phyloP scores from a whole-genome alignment of 2,329 filamentous ascomycete genomes.

The Cladobotryum mycophilum region DNA sequence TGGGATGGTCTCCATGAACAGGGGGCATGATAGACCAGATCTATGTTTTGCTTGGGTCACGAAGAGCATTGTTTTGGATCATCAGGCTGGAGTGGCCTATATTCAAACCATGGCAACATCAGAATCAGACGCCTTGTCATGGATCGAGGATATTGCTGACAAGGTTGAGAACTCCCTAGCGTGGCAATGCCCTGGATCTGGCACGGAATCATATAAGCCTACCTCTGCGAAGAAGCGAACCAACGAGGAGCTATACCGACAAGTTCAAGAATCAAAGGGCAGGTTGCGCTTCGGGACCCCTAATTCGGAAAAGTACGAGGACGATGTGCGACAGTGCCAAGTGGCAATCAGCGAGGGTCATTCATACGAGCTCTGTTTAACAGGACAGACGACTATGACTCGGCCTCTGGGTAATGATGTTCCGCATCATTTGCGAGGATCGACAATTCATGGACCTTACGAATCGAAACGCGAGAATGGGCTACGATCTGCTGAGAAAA shows the following conservation, averaged over 20 bases:
- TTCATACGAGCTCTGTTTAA: constrained; percentile 82
- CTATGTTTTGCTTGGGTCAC: constrained; percentile 71
- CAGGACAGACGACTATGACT: constrained; percentile 62
- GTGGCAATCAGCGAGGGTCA: constrained; percentile 67
- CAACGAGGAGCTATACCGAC: constrained; percentile 16
- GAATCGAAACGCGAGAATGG: not conserved
- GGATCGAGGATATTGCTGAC: constrained; percentile 25
- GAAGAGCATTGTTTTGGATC: constrained; percentile 72
- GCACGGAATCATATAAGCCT: constrained; percentile 5
- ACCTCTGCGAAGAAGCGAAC: constrained; percentile 1
- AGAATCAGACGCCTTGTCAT: constrained; percentile 21
- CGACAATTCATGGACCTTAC: not conserved
- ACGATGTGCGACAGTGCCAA: constrained; percentile 63
- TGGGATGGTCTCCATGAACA: constrained; percentile 19
- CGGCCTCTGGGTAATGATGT: constrained; percentile 37
- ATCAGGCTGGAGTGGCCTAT: constrained; percentile 53
- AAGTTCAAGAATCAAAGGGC: constrained; percentile 10
- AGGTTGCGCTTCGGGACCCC: constrained; percentile 33
- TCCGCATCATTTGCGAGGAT: constrained; percentile 23
- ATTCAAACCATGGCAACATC: constrained; percentile 46
- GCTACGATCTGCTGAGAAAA: not conserved
- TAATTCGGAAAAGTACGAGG: constrained; percentile 49
- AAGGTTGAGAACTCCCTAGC: constrained; percentile 26
- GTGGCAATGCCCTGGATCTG: constrained; percentile 23
- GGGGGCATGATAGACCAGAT: constrained; percentile 52